phyloP scores from a whole-genome alignment of 768 basidiomycete species.

The Hygrocybe punicea region DNA sequence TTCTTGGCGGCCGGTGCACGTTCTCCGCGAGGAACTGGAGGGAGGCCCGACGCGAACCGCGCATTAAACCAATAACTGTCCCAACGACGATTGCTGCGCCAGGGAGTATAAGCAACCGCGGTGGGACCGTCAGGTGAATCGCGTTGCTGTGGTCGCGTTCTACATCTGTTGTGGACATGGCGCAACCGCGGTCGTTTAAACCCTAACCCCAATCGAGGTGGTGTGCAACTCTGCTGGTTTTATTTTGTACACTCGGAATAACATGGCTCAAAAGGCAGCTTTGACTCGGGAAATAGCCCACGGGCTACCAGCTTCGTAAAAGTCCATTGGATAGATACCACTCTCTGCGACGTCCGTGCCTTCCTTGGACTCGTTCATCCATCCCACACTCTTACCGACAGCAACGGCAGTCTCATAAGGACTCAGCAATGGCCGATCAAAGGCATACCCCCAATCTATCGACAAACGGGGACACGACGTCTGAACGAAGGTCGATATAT shows the following conservation, averaged over 20 bases:
- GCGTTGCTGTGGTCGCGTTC: neutral
- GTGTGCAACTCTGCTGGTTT: neutral
- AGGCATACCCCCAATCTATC: slow-evolving; percentile 99
- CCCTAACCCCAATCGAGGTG: slow-evolving; percentile 5
- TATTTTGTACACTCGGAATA: too few relatives aligned
- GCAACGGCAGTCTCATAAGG: slow-evolving; percentile 93
- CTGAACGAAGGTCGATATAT: slow-evolving; percentile 88
- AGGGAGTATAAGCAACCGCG: slow-evolving; percentile 61
- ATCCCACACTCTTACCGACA: slow-evolving; percentile 62
- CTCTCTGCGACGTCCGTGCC: slow-evolving; percentile 24
- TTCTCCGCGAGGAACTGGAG: slow-evolving; percentile 90
- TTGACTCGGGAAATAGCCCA: slow-evolving; percentile 69
- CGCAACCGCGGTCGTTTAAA: neutral
- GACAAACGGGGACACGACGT: slow-evolving; percentile 95
- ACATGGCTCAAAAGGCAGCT: slow-evolving; percentile 17
- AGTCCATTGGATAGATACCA: slow-evolving; percentile 91
- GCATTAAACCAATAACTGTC: slow-evolving; percentile 65
- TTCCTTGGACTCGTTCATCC: slow-evolving; percentile 50
- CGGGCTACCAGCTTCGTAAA: slow-evolving; percentile 78
- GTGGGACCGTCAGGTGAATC: slow-evolving; percentile 45
- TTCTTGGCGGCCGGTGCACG: slow-evolving; percentile 80
- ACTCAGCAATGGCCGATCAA: slow-evolving; percentile 80
- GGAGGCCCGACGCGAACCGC: slow-evolving; percentile 66
- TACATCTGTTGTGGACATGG: neutral
- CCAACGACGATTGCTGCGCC: slow-evolving; percentile 59